A percentile compares a stretch with the other conserved stretches of the same genome.
Conservation (phyloP, 331 rosid species). For the Stylosanthes scabra region DNA sequence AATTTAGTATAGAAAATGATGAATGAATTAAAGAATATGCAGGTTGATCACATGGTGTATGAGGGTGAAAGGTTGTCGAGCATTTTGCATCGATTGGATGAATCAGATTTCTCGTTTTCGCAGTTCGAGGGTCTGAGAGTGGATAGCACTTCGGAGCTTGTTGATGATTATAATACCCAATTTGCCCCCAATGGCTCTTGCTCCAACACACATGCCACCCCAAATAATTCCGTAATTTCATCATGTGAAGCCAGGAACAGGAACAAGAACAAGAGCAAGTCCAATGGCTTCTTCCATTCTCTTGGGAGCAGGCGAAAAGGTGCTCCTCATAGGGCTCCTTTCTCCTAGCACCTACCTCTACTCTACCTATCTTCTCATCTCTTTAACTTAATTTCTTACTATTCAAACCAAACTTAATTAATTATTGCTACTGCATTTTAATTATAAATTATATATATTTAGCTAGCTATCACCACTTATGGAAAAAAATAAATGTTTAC, state of each 20-base stretch:
- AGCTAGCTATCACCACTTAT: no score
- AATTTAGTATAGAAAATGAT: no score
- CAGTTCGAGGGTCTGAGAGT: conserved; percentile 85
- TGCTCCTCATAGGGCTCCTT: conserved; percentile 74
- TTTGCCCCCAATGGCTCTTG: conserved; percentile 48
- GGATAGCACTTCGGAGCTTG: conserved; percentile 68
- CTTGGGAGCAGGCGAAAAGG: conserved; percentile 55
- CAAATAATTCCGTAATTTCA: background rate
- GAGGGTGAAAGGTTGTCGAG: conserved; percentile 65
- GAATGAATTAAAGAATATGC: background rate
- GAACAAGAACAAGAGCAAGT: background rate
- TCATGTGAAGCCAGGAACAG: background rate
- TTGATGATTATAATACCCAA: conserved; percentile 56
- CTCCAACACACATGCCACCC: conserved; percentile 22
- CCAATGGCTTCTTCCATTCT: conserved; percentile 9
- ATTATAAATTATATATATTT: no score
- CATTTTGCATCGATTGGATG: conserved; percentile 67
- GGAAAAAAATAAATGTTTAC: no score
- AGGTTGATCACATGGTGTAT: conserved; percentile 58
- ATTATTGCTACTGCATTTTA: no score
- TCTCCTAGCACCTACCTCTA: conserved; percentile 38
- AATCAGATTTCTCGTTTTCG: conserved; percentile 73
- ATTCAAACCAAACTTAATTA: no score
- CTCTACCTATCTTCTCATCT: no score
- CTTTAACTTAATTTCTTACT: no score